Evolutionary conservation across 768 basidiomycete genomes (phyloP), one percentile per base, ranked within the genome.

Genomic region (Lactarius trivialis): DNA sequence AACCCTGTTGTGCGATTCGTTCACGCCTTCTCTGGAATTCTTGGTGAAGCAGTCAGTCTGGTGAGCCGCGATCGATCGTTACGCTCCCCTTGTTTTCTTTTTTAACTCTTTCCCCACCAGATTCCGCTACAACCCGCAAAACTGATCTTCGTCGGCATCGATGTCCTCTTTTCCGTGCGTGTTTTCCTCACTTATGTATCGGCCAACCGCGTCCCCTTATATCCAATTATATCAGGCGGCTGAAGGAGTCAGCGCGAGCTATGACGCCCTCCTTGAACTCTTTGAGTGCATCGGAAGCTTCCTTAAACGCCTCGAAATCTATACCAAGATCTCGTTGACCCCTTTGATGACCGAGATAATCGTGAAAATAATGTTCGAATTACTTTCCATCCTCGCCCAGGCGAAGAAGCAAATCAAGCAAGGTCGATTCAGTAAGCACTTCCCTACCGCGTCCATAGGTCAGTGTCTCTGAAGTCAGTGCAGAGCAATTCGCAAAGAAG

Each of bases 401-500:
- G 54, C 54, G 8, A 55, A 37, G 24, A 55, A 41, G 9, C 54
- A 55, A 19, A 48, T 43, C 9, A 48, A 28, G 8, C 33, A 55
- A 12, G 59, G 55, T 4, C 37, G 55, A 14, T 12, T 49, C 45
- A 26, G 45, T 49, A 26, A 24, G 45, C 26, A 4, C 11, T 24
- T 26, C 24, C 7, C 26, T 49, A 39, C 39, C 19, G 5, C 14
- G 24, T 21, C 21, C 4, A 21, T 12, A 11, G 14, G 14, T 14
- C 7, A 7, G 24, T 21, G 14, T 33, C 11, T 79, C 60, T 19
- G 26, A 34, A 19, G 17, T 17, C 34, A 1, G 15, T 17, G 1
- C n/a, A 58, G 37, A n/a, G 17, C 28, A 28, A 26, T 41, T 55
- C 19, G 21, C 33, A 41, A 41, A 58, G 36, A 54, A 32, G 19